Conservation (phyloP, 768 basidiomycete genomes). For the Wakefieldia striispora region DNA sequence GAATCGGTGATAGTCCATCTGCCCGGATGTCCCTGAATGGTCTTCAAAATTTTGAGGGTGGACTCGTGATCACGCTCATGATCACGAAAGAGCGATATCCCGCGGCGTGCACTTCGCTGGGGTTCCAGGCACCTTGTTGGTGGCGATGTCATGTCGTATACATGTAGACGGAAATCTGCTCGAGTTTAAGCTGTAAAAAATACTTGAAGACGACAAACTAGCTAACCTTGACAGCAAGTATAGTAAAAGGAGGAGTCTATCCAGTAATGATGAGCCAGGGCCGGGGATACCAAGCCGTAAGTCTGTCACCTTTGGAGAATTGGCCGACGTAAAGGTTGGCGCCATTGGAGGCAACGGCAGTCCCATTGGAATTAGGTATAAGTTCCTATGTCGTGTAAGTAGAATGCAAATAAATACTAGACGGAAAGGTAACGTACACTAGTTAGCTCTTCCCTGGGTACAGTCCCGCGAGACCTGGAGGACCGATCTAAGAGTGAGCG, state of each 20-base stretch:
- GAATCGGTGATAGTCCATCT: slow-evolving; percentile 96
- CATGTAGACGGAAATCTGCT: slow-evolving; percentile 84
- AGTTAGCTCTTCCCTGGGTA: slow-evolving; percentile 51
- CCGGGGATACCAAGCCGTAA: background rate
- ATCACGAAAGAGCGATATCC: slow-evolving; percentile 21
- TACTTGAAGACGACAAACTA: background rate
- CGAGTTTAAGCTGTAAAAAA: background rate
- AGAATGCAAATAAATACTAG: background rate
- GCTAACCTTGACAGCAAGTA: slow-evolving; percentile 79
- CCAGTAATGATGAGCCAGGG: slow-evolving; percentile 2
- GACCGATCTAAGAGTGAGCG: slow-evolving; percentile 45
- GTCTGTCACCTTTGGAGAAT: slow-evolving; percentile 62
- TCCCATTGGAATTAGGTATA: slow-evolving; percentile 78
- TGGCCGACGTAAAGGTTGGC: slow-evolving; percentile 84
- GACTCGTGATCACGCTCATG: slow-evolving; percentile 44
- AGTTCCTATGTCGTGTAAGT: slow-evolving; percentile 46
- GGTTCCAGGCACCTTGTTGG: slow-evolving; percentile 24
- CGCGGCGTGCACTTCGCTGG: slow-evolving; percentile 12
- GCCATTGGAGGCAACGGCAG: slow-evolving; percentile 69
- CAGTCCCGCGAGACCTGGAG: slow-evolving; percentile 30
- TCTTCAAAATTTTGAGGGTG: slow-evolving; percentile 52
- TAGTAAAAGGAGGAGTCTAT: slow-evolving; percentile 90
- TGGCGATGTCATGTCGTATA: slow-evolving; percentile 75
- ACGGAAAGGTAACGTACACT: slow-evolving; percentile 41
- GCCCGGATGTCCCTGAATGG: slow-evolving; percentile 72